A percentile compares a stretch with the other conserved stretches of the same genome.
These are phyloP conservation scores for Paramecium caudatum DNA, from an alignment of 73 alveolate species.

Conservation along the genomic window DNA sequence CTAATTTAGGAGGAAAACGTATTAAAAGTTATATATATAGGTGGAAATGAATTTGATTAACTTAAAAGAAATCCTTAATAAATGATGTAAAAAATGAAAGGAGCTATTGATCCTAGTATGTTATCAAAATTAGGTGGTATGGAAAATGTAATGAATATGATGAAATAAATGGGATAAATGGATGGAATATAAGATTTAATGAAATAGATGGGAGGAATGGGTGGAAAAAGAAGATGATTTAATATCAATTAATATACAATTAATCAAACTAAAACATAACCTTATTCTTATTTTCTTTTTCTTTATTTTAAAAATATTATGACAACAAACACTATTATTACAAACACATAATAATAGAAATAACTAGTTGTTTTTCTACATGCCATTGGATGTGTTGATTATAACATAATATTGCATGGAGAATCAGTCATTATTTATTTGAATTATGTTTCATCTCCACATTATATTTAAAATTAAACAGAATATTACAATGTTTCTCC, in stretches of 20 bases:
- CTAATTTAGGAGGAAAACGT: slow-evolving; percentile 83
- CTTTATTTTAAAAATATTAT: background rate
- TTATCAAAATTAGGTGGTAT: slow-evolving; percentile 98
- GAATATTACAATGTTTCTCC: slow-evolving; percentile 62
- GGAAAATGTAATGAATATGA: slow-evolving; percentile 97
- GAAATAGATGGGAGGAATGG: slow-evolving; percentile 74
- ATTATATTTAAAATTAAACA: slow-evolving; percentile 17
- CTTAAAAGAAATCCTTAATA: slow-evolving; percentile 93
- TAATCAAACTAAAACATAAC: slow-evolving; percentile 53
- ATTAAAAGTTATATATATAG: background rate
- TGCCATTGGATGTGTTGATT: slow-evolving; percentile 32
- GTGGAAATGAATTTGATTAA: slow-evolving; percentile 84
- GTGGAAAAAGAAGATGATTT: slow-evolving; percentile 55
- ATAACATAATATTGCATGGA: slow-evolving; percentile 28
- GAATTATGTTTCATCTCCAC: slow-evolving; percentile 45
- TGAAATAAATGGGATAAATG: slow-evolving; percentile 95
- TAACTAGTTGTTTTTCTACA: slow-evolving; percentile 31
- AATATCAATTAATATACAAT: background rate
- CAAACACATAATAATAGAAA: slow-evolving; percentile 1
- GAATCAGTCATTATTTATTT: slow-evolving; percentile 31
- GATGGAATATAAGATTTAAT: slow-evolving; percentile 95
- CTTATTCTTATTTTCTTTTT: slow-evolving; percentile 46
- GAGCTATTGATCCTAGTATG: slow-evolving; percentile 97
- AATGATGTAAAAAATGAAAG: slow-evolving; percentile 88
- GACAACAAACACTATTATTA: background rate